Evolutionary conservation across 441 rosid species (phyloP), one percentile per base, ranked within the genome.

Genomic region (Erysimum cheiri): DNA sequence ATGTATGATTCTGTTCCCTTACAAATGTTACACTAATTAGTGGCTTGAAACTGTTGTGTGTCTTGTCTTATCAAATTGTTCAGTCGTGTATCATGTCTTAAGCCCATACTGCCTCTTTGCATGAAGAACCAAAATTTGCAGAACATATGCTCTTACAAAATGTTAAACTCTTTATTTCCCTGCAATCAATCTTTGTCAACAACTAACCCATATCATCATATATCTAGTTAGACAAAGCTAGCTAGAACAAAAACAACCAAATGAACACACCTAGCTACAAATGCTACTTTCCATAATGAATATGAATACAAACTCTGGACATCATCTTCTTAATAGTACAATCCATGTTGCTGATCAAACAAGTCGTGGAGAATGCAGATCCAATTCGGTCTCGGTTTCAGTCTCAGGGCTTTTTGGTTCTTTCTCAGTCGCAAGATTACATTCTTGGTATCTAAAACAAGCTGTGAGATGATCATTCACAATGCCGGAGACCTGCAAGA

Each of bases 401-500:
- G 14, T 64, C 71, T 57, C 58, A 4, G 63, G 69, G 80, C 62
- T 66, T 76, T 12, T 36, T 43, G 39, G 15, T 56, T 69, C 73
- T 71, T 54, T 74, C 65, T 68, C 61, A 44, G 43, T 33, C 28
- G 66, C 69, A n/a, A 65, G 75, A 68, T 56, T 71, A 78, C 92
- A 87, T 65, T 87, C 90, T 33, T 80, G 87, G 83, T 80, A 87
- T 80, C 96, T 83, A 83, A 80, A 89, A 79, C 98, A 93, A 43
- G 80, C 67, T 59, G 79, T 44, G 41, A 89, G 89, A 81, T 93
- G 98, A 70, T 93, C 97, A 17, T 89, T 91, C 28, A 85, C 90
- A 24, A 91, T 80, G 13, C 96, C 95, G 11, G 87, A 78, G 24
- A 72, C 95, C 76, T 93, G 96, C 93, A 91, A 84, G 90, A 91